Base-by-base conservation (phyloP, 176 grass and related monocot genomes). In the Cymbopogon citratus region DNA sequence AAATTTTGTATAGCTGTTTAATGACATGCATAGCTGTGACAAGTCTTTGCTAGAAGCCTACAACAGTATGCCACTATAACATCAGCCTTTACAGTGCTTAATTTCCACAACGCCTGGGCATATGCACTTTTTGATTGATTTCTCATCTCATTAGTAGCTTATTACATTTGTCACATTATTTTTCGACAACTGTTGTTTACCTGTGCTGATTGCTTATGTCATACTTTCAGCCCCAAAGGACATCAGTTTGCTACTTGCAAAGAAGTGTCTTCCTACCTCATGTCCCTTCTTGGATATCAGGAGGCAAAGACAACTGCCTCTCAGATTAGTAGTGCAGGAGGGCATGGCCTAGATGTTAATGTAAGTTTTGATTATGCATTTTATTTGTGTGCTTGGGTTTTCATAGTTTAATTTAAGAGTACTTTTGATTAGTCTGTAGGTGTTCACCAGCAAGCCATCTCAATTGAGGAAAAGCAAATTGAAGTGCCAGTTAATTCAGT, bases 241-340 rank as follows among this genome's bases (percentile, higher is more conserved):
- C 89, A 88, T 86, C 97, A 99, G 39, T 99, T 99, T 69, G 80
- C 80, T 41, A 96, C 89, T 66, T 99, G 91, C 80, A 96, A 90
- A 77, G 92, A 99, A 87, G 85, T 99, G 35, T 90, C 97, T 80
- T 85, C 91, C 14, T 96, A 96, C 76, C 82, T 99, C 66, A 88
- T 85, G 81, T 83, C 92, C 72, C 86, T 96, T 83, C 46, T 99
- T 88, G 91, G 93, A 90, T 86, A 87, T 92, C 80, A 71, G 73
- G 67, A 81, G 88, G 59, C 63, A 72, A 83, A 76, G 49, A 16
- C 60, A 71, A 45, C 66, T 51, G 78, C 70, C 77, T 39, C 87
- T 87, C 79, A 85, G 64, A 88, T 39, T 49, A 83, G 26, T 24
- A 52, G 39, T 33, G 61, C 69, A 83, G 73, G n/a, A 86, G 63